Base-by-base conservation (phyloP, 176 grass and related monocot genomes). In the Aegilops tauschii region DNA sequence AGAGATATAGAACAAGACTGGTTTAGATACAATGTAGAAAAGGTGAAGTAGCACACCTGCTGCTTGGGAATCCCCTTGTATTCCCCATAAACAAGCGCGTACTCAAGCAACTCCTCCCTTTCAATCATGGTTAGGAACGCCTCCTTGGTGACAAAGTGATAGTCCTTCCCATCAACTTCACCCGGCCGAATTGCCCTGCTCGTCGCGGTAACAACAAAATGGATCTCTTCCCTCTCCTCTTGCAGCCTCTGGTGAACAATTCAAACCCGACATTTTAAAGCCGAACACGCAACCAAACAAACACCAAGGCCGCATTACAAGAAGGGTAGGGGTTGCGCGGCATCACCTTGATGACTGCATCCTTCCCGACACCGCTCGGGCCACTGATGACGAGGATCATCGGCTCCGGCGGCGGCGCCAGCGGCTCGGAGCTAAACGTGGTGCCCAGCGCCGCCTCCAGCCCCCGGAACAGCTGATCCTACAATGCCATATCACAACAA, bases 41-140 rank as follows among this genome's bases (percentile, higher is more conserved):
- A 39, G 37, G 54, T 1, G 2, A 59, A 58, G 49, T 3, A 77
- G 73, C 56, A 65, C 89, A 98, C 96, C 93, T 98, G 96, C 71
- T 98, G 96, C 73, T 94, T 98, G 21, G 96, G 96, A 47, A 98
- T 91, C 45, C 96, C 96, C 76, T 98, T 98, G 30, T 95, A 98
- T 50, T 98, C 92, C 58, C 96, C 96, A 77, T 95, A 98, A 77
- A 98, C 96, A 85, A 98, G 93, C 5, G 93, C 92, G 21, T 98
- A 95, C 73, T 98, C 93, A 12, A 98, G 84, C 56, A 98, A 87
- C 36, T 95, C 96, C 27, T 95, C 82, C 81, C 88, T 94, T 78
- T 98, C 91, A 76, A 95, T 93, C 96, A 98, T 95, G 1, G 74
- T 77, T 31, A 98, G 90, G 82, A 98, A 98, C 1, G 95, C 88